Evolutionary conservation across 495 filamentous ascomycete genomes (phyloP).

Genomic region (Baudoinia panamericana): DNA sequence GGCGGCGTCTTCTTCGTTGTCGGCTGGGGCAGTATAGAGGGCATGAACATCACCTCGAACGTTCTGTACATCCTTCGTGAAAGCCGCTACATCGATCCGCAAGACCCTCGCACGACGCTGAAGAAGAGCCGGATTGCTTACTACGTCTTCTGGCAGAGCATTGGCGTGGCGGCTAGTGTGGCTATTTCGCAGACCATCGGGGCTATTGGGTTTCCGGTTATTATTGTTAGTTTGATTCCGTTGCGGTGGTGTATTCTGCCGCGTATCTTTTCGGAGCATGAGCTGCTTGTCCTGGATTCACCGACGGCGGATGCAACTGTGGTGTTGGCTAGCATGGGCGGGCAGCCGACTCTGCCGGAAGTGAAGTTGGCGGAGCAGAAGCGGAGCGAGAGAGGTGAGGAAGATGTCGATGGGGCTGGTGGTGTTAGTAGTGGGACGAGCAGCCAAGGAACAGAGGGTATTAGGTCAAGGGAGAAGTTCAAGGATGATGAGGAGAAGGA

Average conservation of each 20-base stretch:
- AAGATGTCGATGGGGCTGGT: constrained; percentile 7
- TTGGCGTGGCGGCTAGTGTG: constrained; percentile 76
- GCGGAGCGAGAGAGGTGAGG: not conserved
- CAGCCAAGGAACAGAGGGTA: constrained; percentile 1
- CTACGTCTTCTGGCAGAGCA: constrained; percentile 55
- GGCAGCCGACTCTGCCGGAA: constrained; percentile 24
- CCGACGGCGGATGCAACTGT: constrained; percentile 24
- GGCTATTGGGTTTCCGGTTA: constrained; percentile 79
- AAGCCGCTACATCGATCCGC: constrained; percentile 43
- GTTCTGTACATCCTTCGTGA: constrained; percentile 65
- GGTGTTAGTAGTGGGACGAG: constrained; percentile 6
- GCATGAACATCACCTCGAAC: constrained; percentile 73
- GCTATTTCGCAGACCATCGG: constrained; percentile 94
- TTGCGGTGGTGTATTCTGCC: constrained; percentile 62
- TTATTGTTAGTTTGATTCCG: constrained; percentile 74
- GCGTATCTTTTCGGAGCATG: constrained; percentile 49
- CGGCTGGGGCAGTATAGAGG: constrained; percentile 51
- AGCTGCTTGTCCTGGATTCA: constrained; percentile 59
- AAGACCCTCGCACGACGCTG: constrained; percentile 49
- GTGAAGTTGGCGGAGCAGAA: constrained; percentile 17
- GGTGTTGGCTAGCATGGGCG: constrained; percentile 27
- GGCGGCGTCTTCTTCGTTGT: constrained; percentile 92
- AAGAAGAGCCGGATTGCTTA: constrained; percentile 40
- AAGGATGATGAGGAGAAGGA: constrained; percentile 16
- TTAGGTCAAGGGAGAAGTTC: constrained; percentile 12